phyloP scores from a whole-genome alignment of 352 stramenopile species.

The Phytophthora cryptogea region DNA sequence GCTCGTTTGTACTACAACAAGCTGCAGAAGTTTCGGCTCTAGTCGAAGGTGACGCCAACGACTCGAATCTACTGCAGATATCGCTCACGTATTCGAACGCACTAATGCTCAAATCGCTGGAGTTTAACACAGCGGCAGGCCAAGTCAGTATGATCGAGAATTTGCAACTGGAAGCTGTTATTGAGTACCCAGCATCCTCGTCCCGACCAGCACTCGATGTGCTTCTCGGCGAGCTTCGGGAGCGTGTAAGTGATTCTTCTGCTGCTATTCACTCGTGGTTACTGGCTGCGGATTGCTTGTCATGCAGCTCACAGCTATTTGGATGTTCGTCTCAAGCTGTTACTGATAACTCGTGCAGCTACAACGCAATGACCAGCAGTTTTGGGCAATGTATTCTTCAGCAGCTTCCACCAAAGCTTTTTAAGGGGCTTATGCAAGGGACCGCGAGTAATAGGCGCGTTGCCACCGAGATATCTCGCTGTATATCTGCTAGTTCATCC shows the following conservation, averaged over 20 bases:
- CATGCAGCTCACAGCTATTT: constrained; percentile 15
- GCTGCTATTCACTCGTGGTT: constrained; percentile 1
- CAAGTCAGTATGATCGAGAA: constrained; percentile 4
- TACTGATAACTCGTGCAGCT: constrained; percentile 7
- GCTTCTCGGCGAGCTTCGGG: constrained; percentile 9
- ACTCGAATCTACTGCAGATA: constrained; percentile 2
- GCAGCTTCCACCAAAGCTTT: constrained; percentile 5
- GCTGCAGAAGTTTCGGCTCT: constrained; percentile 6
- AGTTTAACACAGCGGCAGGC: constrained; percentile 2
- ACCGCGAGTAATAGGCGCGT: background rate
- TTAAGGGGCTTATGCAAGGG: background rate
- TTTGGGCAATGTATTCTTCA: constrained; percentile 20
- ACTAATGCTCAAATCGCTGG: constrained; percentile 8
- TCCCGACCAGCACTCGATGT: constrained; percentile 10
- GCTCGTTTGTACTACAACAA: constrained; percentile 18
- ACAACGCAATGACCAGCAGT: constrained; percentile 2
- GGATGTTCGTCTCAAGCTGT: constrained; percentile 6
- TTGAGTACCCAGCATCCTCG: constrained; percentile 9
- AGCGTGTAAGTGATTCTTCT: constrained; percentile 3
- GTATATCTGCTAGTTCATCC: background rate
- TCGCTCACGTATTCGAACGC: constrained; percentile 12
- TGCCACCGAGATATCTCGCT: constrained; percentile 10
- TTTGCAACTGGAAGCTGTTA: constrained; percentile 1
- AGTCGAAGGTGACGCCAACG: background rate
- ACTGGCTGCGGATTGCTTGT: constrained; percentile 12